Evolutionary conservation across 805 yeast species (phyloP), one percentile per base, ranked within the genome.

Genomic region (Lipomyces yamadae): DNA sequence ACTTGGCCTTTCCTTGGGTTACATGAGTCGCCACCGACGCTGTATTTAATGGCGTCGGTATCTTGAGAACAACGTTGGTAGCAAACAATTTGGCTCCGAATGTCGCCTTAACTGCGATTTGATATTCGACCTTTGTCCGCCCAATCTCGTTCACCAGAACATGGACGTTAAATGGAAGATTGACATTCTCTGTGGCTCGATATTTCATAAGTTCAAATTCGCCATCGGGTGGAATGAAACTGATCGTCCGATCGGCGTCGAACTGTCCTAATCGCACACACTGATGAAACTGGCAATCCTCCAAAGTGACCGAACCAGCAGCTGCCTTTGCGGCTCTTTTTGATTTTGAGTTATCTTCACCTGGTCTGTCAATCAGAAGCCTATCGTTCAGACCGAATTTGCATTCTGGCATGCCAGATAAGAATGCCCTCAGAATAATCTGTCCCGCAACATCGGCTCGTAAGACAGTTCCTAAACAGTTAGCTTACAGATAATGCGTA

Each of bases 171-270:
- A 92, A 90, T 3, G 98, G 98, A 37, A 90, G 75, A 60, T 84
- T 85, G 66, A 90, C 79, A 70, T 86, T 85, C 56, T 86, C 85
- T 0, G 81, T 77, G 1, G 84, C 83, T 64, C 88, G 81, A 75
- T 90, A 91, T 45, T 83, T 82, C 92, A 91, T 88, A 64, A 91
- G 80, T 76, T 90, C 92, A 75, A 90, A 88, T 56, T 85, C 84
- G 0, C 94, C 94, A 77, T 90, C 95, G 2, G 96, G 96, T 3
- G 96, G 96, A n/a, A 86, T 81, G 70, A 91, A 91, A 56, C 84
- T 85, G 65, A 91, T 88, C 30, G 85, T 79, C 52, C 88, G 79
- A 30, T 89, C 88, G 13, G 81, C 75, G 66, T 89, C 91, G 75
- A 87, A 89, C 69, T 85, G 84, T 63, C 85, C 85, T 64, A 90